Base-by-base conservation (phyloP, 495 filamentous ascomycete genomes). In the Pyronema domesticum region DNA sequence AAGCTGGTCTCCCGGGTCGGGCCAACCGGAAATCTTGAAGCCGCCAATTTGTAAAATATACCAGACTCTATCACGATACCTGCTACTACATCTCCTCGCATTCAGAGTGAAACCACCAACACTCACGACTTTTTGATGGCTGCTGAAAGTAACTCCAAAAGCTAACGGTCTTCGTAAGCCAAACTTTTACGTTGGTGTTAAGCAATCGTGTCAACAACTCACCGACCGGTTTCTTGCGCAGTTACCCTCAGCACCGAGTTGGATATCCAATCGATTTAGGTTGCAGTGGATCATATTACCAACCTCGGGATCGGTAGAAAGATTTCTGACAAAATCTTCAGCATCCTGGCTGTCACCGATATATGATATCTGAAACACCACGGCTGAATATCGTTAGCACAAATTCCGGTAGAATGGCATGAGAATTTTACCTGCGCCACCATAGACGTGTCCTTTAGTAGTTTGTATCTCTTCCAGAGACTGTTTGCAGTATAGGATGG, bases 331-430 rank as follows among this genome's bases (percentile, higher is more conserved):
- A 7, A 59, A 64, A 0, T 30, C 36, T 9, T 45, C 49, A 9
- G 61, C 57, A 1, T 43, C 35, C 1, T 4, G 11, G 11, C 51
- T 52, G 13, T 55, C 45, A 10, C 61, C 61, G 4, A 64, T 51
- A 35, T 60, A 56, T 4, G 48, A 60, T 19, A 64, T 53, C 35
- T 64, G 61, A 35, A 64, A 64, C 11, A 55, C 51, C 10, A 57
- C 61, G 15, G 57, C 61, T 64, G 17, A n/a, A n/a, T 18, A 45
- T 15, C 9, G 30, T 39, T 7, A 4, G 19, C 35, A 15, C 11
- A 39, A n/a, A n/a, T 6, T 34, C 30, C 6, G 13, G 13, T 30
- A 37, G 17, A n/a, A 5, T 10, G 13, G 19, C 33, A 18, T 10
- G n/a, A 10, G 33, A 13, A 42, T 14, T 13, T 10, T 4, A 42